phyloP scores from a whole-genome alignment of 1,284 basidiomycete genomes.

The Heterobasidion parviporum region DNA sequence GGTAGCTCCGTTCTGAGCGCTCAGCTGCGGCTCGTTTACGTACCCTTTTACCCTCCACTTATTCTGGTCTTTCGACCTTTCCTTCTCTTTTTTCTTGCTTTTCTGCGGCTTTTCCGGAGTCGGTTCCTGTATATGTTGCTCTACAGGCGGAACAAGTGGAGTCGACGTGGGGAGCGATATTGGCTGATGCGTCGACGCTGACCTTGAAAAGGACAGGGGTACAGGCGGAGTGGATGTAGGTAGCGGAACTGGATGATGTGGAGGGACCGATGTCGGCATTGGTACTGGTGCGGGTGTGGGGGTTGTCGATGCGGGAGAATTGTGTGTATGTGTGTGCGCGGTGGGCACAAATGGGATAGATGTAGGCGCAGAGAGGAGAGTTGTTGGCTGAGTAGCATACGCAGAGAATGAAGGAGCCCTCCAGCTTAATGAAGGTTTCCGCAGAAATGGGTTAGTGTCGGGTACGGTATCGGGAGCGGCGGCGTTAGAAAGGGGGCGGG shows the following conservation, averaged over 20 bases:
- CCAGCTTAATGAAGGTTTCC: not conserved
- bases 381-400: not conserved
- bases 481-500: not conserved
- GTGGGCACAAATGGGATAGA: not conserved
- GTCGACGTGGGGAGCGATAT: too few species aligned
- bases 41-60: conserved; percentile 8
- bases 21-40: conserved; percentile 10
- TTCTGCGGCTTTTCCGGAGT: not conserved
- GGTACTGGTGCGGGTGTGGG: not conserved
- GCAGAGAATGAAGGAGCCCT: not conserved
- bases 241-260: too few species aligned
- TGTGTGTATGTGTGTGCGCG: too few species aligned
- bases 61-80: not conserved
- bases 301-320: too few species aligned
- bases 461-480: not conserved
- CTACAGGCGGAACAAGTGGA: not conserved
- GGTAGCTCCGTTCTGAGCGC: conserved; percentile 5
- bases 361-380: not conserved
- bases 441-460: not conserved
- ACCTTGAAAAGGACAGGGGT: too few species aligned
- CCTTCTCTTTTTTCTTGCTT: not conserved
- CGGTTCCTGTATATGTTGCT: not conserved
- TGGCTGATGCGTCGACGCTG: too few species aligned
- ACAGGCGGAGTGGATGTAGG: too few species aligned
- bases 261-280: too few species aligned